These are phyloP conservation scores for Ogataea populi-albae DNA, from an alignment of 805 yeast species.

Conservation along the genomic window DNA sequence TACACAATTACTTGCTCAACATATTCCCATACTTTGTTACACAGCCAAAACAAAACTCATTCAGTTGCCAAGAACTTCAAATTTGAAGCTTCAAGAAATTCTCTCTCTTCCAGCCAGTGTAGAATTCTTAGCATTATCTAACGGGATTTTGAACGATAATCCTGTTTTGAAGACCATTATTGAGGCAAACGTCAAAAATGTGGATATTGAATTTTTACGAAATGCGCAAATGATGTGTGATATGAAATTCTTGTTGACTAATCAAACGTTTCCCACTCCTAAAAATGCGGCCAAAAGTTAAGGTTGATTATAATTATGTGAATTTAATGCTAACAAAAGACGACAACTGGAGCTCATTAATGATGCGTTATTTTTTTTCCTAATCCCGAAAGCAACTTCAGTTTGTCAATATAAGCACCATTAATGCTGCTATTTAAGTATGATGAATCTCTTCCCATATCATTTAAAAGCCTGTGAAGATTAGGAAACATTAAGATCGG, in stretches of 20 bases:
- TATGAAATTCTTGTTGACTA: slow-evolving; percentile 43
- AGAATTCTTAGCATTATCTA: slow-evolving; percentile 21
- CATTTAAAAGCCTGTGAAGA: slow-evolving; percentile 9
- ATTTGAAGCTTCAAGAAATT: slow-evolving; percentile 17
- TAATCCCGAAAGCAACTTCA: slow-evolving; percentile 4
- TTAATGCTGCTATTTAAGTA: slow-evolving; percentile 3
- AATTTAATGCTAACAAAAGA: slow-evolving; percentile 1
- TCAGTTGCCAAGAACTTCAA: slow-evolving; percentile 52
- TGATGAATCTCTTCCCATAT: slow-evolving; percentile 17
- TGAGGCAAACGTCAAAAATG: slow-evolving; percentile 20
- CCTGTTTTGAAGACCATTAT: slow-evolving; percentile 15
- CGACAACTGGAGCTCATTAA: neutral
- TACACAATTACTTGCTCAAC: slow-evolving; percentile 50
- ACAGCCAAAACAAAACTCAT: slow-evolving; percentile 55
- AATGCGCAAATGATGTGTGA: slow-evolving; percentile 24
- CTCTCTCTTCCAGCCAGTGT: slow-evolving; percentile 12
- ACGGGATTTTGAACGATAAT: slow-evolving; percentile 12
- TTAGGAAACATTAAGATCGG: slow-evolving; percentile 12
- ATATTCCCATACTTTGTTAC: slow-evolving; percentile 54
- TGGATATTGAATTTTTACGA: slow-evolving; percentile 25
- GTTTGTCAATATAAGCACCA: slow-evolving; percentile 3
- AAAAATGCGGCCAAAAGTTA: slow-evolving; percentile 25
- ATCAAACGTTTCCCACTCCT: slow-evolving; percentile 41
- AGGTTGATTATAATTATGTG: neutral
- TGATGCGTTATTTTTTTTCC: slow-evolving; percentile 12